Evolutionary conservation across 2,329 filamentous ascomycete species (phyloP).

Genomic region (Bipolaris zeicola): DNA sequence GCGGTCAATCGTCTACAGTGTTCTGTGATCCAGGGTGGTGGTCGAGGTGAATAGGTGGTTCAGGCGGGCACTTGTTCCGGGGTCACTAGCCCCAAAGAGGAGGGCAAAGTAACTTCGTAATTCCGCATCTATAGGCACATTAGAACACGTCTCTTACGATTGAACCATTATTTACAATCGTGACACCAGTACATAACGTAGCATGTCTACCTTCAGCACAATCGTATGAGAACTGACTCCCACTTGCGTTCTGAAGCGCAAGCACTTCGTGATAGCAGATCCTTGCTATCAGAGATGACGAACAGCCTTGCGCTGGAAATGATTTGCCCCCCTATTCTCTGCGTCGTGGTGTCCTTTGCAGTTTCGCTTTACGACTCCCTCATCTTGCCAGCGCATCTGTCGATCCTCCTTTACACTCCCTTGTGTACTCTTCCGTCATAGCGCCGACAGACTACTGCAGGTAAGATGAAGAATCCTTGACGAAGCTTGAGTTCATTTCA

Average conservation of each 20-base stretch:
- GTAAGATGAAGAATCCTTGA: not conserved
- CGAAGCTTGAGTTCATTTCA: too few relatives aligned
- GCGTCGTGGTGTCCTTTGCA: not conserved
- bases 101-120: too few relatives aligned
- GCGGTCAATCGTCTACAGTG: not conserved
- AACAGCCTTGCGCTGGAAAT: not conserved
- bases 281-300: not conserved
- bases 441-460: not conserved
- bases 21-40: not conserved
- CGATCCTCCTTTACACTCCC: not conserved
- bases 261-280: not conserved
- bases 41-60: not conserved
- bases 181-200: not conserved
- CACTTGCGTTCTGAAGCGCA: not conserved
- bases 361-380: not conserved
- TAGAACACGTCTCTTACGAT: not conserved
- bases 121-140: not conserved
- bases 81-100: not conserved
- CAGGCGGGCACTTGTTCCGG: not conserved
- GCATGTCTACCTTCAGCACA: not conserved
- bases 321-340: not conserved
- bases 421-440: not conserved
- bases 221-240: not conserved
- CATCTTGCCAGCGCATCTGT: not conserved
- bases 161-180: too few relatives aligned